Evolutionary conservation across 2,329 filamentous ascomycete species (phyloP), one percentile per base, ranked within the genome.

Genomic region (Setomelanomma holmii): DNA sequence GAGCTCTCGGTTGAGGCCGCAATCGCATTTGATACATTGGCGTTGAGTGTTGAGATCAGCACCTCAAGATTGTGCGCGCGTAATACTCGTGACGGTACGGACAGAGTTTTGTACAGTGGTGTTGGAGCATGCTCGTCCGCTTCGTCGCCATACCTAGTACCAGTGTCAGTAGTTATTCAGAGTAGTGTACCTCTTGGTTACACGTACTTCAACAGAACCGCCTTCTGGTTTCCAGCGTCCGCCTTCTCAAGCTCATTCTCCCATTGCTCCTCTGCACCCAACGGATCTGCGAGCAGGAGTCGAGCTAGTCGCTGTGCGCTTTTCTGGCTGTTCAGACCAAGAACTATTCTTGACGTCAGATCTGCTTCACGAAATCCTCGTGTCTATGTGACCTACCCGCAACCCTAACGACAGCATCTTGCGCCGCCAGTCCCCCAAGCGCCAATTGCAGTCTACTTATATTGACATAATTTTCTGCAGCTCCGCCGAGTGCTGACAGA

Each of bases 381-480:
- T 5, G 19, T 63, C 62, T 14, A 12, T 70, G 36, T n/a, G 68
- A 69, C 42, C 68, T 69, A 79, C 84, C 77, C 40, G 84, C 85
- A 61, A 88, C 73, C 43, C 85, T 75, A 39, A 84, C 78, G 8
- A 84, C 76, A 2, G 83, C 80, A 55, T 77, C 73, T 40, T 81
- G 76, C 20, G 77, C 79, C 64, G 85, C 84, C 56, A 88, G 68
- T 19, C 89, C 86, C 57, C 85, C 82, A 19, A 91, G 76, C 11
- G 89, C 89, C 61, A 93, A 82, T 72, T 90, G 87, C 40, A 93
- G 70, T 49, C 88, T 81, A 23, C 88, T 85, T n/a, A 88, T 80
- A 65, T 89, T 89, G 46, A 89, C 80, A 61, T 86, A 82, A 51
- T 80, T 82, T 20, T 84, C 80, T 1, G 86, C 85, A 42, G 84